phyloP scores from a whole-genome alignment of 768 basidiomycete genomes.

The Cystobasidiopsis lactophilus region DNA sequence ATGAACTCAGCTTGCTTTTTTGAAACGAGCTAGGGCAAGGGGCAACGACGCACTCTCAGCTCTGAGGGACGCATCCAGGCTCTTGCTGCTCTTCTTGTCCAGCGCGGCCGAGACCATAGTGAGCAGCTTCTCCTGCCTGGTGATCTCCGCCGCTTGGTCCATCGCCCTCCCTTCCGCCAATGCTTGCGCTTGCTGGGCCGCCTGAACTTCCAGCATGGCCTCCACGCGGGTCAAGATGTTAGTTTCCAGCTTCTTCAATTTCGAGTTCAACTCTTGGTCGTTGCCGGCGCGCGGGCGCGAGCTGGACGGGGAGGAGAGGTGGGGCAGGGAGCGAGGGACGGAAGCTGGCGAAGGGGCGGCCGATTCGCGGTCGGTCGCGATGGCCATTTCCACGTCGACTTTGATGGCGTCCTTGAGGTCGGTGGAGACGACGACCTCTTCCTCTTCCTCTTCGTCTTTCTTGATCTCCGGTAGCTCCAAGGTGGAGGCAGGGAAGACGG shows the following conservation, averaged over 20 bases:
- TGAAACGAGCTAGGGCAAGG: not conserved
- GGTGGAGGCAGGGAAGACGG: no score
- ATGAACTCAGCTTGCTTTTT: not conserved
- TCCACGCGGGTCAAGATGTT: no score
- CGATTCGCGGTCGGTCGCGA: not conserved
- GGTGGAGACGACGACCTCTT: not conserved
- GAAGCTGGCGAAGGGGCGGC: no score
- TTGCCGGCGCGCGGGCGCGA: no score
- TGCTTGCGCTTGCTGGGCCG: no score
- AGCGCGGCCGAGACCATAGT: not conserved
- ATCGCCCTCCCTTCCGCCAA: no score
- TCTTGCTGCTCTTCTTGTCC: not conserved
- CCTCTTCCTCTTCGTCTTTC: not conserved
- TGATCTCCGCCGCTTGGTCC: not conserved
- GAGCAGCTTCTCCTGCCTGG: not conserved
- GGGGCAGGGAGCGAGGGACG: no score
- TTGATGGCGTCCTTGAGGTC: not conserved
- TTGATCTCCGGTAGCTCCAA: not conserved
- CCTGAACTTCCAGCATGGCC: no score
- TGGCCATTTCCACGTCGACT: not conserved
- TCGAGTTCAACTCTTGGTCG: no score
- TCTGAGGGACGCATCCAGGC: not conserved
- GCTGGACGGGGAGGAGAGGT: no score
- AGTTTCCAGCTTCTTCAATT: not conserved
- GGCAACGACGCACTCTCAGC: not conserved